Conservation (phyloP, 768 basidiomycete species). For the Mycena kentingensis region DNA sequence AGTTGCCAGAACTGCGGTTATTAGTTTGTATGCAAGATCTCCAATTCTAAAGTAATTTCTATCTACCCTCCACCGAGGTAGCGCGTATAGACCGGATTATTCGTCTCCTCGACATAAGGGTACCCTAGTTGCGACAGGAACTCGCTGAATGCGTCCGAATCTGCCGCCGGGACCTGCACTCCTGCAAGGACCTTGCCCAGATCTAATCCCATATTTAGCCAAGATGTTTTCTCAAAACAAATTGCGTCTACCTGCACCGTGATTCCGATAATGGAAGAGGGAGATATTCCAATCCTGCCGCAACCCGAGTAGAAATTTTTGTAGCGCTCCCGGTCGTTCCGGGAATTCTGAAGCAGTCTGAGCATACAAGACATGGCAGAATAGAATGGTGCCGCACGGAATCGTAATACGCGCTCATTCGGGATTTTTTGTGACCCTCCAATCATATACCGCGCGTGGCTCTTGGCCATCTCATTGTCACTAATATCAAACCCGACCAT, state of each 20-base stretch:
- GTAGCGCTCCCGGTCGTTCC: slow-evolving; percentile 88
- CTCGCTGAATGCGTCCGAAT: slow-evolving; percentile 64
- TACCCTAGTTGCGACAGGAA: slow-evolving; percentile 84
- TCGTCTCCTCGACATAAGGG: slow-evolving; percentile 89
- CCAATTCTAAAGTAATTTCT: neutral
- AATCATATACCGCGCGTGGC: slow-evolving; percentile 91
- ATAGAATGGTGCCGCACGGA: slow-evolving; percentile 62
- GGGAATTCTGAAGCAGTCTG: slow-evolving; percentile 74
- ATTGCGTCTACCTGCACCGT: slow-evolving; percentile 73
- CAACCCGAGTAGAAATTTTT: slow-evolving; percentile 84
- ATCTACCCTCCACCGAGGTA: slow-evolving; percentile 51
- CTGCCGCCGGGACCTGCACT: slow-evolving; percentile 81
- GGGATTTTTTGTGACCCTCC: slow-evolving; percentile 79
- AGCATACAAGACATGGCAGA: slow-evolving; percentile 4
- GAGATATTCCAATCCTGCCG: slow-evolving; percentile 92
- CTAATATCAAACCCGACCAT: slow-evolving; percentile 91
- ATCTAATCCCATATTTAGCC: slow-evolving; percentile 59
- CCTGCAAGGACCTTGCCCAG: slow-evolving; percentile 92
- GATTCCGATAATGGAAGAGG: slow-evolving; percentile 97
- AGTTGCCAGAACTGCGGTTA: no score
- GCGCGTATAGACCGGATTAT: slow-evolving; percentile 80
- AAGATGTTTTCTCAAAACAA: no score
- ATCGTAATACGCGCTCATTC: slow-evolving; percentile 88
- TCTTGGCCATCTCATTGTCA: slow-evolving; percentile 94
- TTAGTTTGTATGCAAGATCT: no score